Conservation (phyloP, 2,329 filamentous ascomycete genomes). For the Madurella mycetomatis region DNA sequence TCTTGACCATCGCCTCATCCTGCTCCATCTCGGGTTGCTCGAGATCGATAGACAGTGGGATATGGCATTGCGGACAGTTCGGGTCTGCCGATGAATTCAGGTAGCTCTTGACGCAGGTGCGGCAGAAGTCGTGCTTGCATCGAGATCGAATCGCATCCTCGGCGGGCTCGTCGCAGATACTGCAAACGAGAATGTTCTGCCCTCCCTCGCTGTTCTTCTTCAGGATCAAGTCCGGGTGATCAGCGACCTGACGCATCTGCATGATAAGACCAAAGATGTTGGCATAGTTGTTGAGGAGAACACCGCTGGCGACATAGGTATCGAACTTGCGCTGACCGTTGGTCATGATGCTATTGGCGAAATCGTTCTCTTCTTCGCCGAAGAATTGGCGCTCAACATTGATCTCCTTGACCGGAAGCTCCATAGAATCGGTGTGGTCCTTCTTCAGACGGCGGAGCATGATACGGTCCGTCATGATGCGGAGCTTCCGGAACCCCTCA, state of each 20-base stretch:
- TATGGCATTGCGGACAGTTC: conserved; percentile 89
- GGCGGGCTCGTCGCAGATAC: conserved; percentile 92
- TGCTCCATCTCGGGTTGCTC: conserved; percentile 95
- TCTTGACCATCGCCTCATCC: conserved; percentile 81
- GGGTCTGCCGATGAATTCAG: conserved; percentile 71
- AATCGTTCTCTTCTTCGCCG: conserved; percentile 91
- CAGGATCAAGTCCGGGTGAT: conserved; percentile 89
- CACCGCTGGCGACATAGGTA: conserved; percentile 90
- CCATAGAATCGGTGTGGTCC: conserved; percentile 91
- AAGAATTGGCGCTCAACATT: conserved; percentile 94
- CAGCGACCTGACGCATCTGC: conserved; percentile 97
- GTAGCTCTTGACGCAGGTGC: conserved; percentile 74
- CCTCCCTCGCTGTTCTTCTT: conserved; percentile 83
- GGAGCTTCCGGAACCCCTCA: conserved; percentile 73
- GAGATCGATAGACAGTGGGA: conserved; percentile 81
- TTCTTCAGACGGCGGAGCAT: conserved; percentile 95
- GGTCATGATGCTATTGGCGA: conserved; percentile 92
- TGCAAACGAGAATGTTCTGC: conserved; percentile 86
- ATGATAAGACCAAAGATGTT: conserved; percentile 99
- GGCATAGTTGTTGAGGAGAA: conserved; percentile 94
- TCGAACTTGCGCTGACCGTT: conserved; percentile 86
- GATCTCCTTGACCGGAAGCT: conserved; percentile 91
- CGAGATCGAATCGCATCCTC: conserved; percentile 90
- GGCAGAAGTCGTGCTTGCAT: conserved; percentile 91
- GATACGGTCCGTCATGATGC: conserved; percentile 83